Evolutionary conservation across 2,329 filamentous ascomycete species (phyloP), one percentile per base, ranked within the genome.

Genomic region (Xylariaceae sp.): DNA sequence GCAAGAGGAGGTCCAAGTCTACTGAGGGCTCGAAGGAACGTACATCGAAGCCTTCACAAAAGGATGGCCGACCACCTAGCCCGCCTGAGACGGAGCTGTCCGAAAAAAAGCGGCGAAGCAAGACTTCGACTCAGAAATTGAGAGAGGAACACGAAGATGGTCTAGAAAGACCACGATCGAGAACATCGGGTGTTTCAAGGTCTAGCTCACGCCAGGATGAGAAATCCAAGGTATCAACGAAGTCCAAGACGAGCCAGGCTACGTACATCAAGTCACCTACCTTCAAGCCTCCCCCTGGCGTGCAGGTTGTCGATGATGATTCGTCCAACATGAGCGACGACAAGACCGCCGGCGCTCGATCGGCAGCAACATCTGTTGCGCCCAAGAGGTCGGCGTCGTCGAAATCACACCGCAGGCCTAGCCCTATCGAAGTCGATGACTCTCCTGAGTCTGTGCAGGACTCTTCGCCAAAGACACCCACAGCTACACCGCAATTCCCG

Each of bases 11-110:
- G 47, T 71, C 73, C 19, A 76, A 71, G 55, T 76, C 75, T 22
- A 60, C 61, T 17, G 72, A 73, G 19, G 60, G 65, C 15, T 60
- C 66, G 1, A 61, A 64, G 11, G 64, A 53, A 48, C 47, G 44
- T 57, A 73, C 62, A n/a, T 7, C 16, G 60, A 73, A 65, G 54
- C 70, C 61, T 37, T 57, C 64, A 34, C 62, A 46, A 50, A 72
- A 64, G 54, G 66, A 73, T 50, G 66, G 65, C 38, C 67, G 79
- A 48, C 74, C 79, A n/a, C 79, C 78, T 3, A 83, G 75, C 40
- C 80, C 80, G 2, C 80, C 79, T 2, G 79, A 82, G 49, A 84
- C 80, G 3, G 79, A 82, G 43, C 48, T 81, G 15, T 76, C 76
- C 2, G 69, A 65, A 37, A 67, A 66, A 48, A 66, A 65, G 51